phyloP scores from a whole-genome alignment of 257 asterid species.

The Ophiorrhiza pumila region DNA sequence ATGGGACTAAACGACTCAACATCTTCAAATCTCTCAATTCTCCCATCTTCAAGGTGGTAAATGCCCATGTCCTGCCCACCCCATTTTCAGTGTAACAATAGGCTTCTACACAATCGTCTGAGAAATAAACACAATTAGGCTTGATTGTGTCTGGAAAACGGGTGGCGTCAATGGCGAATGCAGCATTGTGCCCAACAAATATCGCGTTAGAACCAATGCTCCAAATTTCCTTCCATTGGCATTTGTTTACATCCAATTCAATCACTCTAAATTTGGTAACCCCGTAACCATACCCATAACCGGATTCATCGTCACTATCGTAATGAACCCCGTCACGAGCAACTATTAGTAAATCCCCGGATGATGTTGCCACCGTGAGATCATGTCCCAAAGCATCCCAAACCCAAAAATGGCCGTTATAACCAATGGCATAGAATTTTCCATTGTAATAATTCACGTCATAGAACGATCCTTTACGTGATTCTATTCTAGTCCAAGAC shows the following conservation, averaged over 20 bases:
- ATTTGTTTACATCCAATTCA: background rate
- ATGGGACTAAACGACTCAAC: background rate
- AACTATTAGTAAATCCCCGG: background rate
- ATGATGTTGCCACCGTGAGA: background rate
- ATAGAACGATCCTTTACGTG: background rate
- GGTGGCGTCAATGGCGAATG: background rate
- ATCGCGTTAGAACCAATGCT: background rate
- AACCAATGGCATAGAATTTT: background rate
- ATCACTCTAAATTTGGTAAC: background rate
- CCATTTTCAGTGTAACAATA: too few species aligned
- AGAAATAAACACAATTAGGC: background rate
- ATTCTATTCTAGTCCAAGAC: background rate
- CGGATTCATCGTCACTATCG: accelerated
- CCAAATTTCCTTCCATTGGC: background rate
- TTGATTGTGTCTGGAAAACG: background rate
- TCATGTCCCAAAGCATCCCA: background rate
- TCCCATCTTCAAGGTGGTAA: background rate
- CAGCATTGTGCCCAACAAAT: background rate
- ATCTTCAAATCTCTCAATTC: background rate
- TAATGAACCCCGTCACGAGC: background rate
- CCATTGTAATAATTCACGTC: background rate
- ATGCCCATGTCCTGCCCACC: background rate
- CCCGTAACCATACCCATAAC: background rate
- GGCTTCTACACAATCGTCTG: background rate
- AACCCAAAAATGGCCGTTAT: background rate